Evolutionary conservation across 495 filamentous ascomycete species (phyloP), one percentile per base, ranked within the genome.

Genomic region (Penicillium psychrofluorescens): DNA sequence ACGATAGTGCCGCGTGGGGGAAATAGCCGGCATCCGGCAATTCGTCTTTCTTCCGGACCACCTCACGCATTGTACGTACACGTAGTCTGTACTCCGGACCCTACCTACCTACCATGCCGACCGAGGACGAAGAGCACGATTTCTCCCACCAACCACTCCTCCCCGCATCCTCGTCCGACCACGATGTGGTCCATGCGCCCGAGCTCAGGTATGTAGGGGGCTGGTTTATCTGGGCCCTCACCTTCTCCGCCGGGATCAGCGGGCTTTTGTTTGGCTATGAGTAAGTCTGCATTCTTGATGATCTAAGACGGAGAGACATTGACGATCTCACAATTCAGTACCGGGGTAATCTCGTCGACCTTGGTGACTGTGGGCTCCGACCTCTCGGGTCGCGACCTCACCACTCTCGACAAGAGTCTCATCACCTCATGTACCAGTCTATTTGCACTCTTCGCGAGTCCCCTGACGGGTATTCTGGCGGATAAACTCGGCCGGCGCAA

Each of bases 251-350:
- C 8, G 88, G 86, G 5, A 85, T 95, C 29, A 88, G 83, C 46
- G 90, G 90, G 6, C 71, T 95, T 11, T 62, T 95, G 2, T 95
- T 95, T 65, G 90, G 90, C 46, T 95, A 90, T 76, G 74, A 76
- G 86, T 81, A 59, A 34, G 58, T 55, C 41, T 14, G 41, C 40
- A 14, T 33, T 36, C 16, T 3, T 22, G 22, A 22, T 22, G 22
- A 22, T 6, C 3, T 22, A 4, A 22, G 22, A 6, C 22, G 4
- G 6, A 22, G 22, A 22, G 22, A 22, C 22, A 22, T 22, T 22
- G 22, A 22, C 22, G 2, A 22, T 22, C 22, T 22, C 22, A 22
- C 14, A 44, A 7, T 22, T 12, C 4, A 92, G 88, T 55, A 96
- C 90, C 13, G 90, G 90, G 35, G 90, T 95, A 11, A 92, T 96